Evolutionary conservation across 2,329 filamentous ascomycete genomes (phyloP), one percentile per base, ranked within the genome.

Genomic region (Phaeosphaeriaceae sp.): DNA sequence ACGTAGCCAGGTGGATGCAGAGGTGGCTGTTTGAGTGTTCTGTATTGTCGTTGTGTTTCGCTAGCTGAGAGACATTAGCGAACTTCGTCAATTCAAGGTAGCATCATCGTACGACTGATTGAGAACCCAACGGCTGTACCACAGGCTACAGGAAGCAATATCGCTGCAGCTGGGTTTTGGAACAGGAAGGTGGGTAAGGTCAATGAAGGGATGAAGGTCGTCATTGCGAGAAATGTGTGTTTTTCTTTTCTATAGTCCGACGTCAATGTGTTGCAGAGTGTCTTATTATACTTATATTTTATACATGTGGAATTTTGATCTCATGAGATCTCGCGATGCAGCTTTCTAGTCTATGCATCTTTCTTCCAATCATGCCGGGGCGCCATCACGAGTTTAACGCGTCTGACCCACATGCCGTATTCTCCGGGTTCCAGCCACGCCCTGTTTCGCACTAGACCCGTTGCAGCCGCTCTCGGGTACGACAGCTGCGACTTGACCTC

Each of bases 201-300:
- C 56, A 95, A 75, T 32, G 84, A 86, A n/a, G 89, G 86, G 52
- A 94, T 84, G 72, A 88, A 88, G 54, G 89, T 86, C 9, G 89
- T 92, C 90, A 94, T 95, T 36, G 54, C 81, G 72, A n/a, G n/a
- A n/a, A n/a, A n/a, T n/a, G n/a, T n/a, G n/a, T n/a, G n/a, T n/a
- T n/a, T n/a, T n/a, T n/a, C n/a, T n/a, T n/a, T n/a, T n/a, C n/a
- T n/a, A n/a, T n/a, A n/a, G n/a, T n/a, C n/a, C n/a, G n/a, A n/a
- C n/a, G n/a, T n/a, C n/a, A n/a, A n/a, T n/a, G n/a, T n/a, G n/a
- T n/a, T n/a, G 23, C 6, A 26, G 23, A 26, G 23, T 11, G 23
- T 9, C 23, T 26, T 26, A 6, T 11, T 26, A 26, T 26, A 7
- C 11, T 26, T 26, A 26, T 26, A 26, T 26, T 26, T 26, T 26